Base-by-base conservation (phyloP, 148 eudicot species). In the Amaranthus palmeri region DNA sequence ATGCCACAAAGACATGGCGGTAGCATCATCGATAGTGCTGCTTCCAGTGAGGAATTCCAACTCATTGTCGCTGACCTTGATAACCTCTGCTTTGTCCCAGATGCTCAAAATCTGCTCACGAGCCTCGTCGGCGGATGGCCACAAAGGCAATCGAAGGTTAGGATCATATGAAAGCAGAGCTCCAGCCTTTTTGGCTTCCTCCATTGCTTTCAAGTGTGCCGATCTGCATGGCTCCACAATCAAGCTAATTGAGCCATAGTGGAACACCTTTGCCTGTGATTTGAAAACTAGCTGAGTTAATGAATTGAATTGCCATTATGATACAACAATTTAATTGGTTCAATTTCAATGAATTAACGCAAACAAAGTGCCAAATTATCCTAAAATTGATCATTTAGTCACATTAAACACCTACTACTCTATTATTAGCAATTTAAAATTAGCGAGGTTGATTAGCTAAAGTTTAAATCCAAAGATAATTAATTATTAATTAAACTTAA, bases 221-320 rank as follows among this genome's bases (percentile, higher is more conserved):
- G 97, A 88, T 83, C 97, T 76, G 58, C 97, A 92, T 63, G 97
- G 97, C 89, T 92, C 97, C 66, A 88, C 92, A 3, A 92, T 92
- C 86, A 92, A 85, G 64, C 97, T 92, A 56, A 92, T 92, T 9
- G 97, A 90, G 53, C 97, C 97, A 42, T 87, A 92, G 18, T 92
- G 97, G 77, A 92, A 92, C 10, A 89, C 83, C 66, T 88, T 92
- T 0, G 91, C 88, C 96, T 92, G 68, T 48, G 45, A 43, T 42
- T 53, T 36, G 5, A 15, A 5, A 25, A 25, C 36, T 25, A 25
- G 36, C 36, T 25, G 36, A 25, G 36, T 25, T 25, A 25, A 58
- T 7, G 3, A 50, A 45, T 50, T 36, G 50, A 54, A 51, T 25
- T 51, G 42, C 6, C 70, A 67, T 51, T 14, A 36, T 25, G 10